These are phyloP conservation scores for Stephania cephalantha DNA, from an alignment of 164 flowering plant genomes.

Conservation along the genomic window DNA sequence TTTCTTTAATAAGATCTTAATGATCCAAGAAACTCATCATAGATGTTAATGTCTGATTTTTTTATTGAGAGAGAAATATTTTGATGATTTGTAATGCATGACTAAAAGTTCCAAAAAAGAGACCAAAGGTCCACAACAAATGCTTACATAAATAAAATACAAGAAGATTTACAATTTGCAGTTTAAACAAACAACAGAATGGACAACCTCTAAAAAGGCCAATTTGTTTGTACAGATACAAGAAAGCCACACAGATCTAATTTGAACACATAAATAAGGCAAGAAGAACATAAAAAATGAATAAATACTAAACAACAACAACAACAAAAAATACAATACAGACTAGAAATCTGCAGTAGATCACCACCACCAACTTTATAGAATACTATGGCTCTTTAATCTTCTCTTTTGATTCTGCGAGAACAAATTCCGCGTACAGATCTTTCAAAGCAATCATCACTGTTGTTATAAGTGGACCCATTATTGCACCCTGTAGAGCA, in stretches of 20 bases:
- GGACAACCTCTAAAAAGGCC: no score
- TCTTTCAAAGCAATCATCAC: constrained; percentile 82
- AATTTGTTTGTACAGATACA: background rate
- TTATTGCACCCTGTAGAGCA: constrained; percentile 74
- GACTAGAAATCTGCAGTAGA: background rate
- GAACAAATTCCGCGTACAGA: constrained; percentile 80
- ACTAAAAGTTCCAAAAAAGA: background rate
- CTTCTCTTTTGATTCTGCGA: constrained; percentile 47
- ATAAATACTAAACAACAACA: no score
- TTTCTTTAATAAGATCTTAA: no score
- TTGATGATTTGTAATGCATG: no score
- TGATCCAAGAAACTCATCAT: no score
- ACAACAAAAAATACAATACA: no score
- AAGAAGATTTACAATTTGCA: constrained; percentile 6
- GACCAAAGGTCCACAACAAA: background rate
- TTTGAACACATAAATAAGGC: no score
- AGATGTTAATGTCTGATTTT: no score
- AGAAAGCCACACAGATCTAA: constrained; percentile 5
- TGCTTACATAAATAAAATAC: background rate
- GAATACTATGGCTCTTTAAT: constrained; percentile 5
- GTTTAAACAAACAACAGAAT: constrained; percentile 1
- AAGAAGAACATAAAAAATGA: no score
- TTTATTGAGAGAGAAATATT: no score
- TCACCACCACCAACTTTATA: background rate
- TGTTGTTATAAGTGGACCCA: constrained; percentile 90